Evolutionary conservation across 306 rosid species (phyloP), one percentile per base, ranked within the genome.

Genomic region (Vigna hirtella): DNA sequence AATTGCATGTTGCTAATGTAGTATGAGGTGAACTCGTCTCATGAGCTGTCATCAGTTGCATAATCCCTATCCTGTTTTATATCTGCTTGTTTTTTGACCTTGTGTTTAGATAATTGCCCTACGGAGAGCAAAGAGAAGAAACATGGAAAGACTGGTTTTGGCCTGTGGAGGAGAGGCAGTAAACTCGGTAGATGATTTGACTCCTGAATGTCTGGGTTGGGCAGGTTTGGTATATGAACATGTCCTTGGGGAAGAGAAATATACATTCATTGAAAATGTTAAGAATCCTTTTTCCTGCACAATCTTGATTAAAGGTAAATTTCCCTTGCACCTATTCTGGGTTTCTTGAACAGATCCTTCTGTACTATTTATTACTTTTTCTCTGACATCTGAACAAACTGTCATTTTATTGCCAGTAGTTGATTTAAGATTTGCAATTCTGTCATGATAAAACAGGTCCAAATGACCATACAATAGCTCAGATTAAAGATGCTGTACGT

Each of bases 141-240:
- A 95, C 84, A 95, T 95, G 99, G 99, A 95, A 80, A 85, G 99
- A 40, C 81, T 95, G 93, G 97, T 95, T 82, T 84, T 95, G 88
- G 96, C 98, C 68, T 95, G 99, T 84, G 99, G 99, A 61, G 99
- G 99, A 17, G 99, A 95, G 87, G 97, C 98, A 5, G 85, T 95
- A 30, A 91, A 95, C 87, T 93, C 98, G 43, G 97, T 95, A 7
- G 94, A 93, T 84, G 97, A 90, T 88, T 84, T 95, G 79, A 88
- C 98, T 84, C 90, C 90, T 50, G 94, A 93, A 70, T 89, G 91
- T 83, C 93, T 95, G 81, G 99, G 99, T 62, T 95, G 98, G 99
- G 99, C 99, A 72, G 99, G 99, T 69, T 83, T 91, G 86, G 99
- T 95, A 70, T 90, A 95, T 70, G 99, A 95, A 87, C 99, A 95